Percentiles rank a stretch among this genome's conserved stretches.
These are phyloP conservation scores for Podospora anserina DNA, from an alignment of 495 filamentous ascomycete species.

Conservation along the genomic window DNA sequence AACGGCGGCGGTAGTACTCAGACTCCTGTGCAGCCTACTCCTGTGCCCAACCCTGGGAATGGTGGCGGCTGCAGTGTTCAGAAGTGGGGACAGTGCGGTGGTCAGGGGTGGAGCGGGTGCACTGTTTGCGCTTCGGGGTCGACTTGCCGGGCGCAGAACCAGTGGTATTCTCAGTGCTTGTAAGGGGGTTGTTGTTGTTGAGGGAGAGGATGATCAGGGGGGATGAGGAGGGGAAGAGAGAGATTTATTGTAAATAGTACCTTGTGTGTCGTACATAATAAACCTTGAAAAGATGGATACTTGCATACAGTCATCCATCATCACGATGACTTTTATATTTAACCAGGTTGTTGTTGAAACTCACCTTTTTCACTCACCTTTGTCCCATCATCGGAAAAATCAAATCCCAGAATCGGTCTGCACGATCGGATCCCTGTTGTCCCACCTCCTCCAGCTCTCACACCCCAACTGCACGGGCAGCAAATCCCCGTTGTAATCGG, in stretches of 20 bases:
- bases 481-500: background rate
- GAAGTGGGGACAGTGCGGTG: conserved; percentile 19
- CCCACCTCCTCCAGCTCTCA: background rate
- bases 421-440: background rate
- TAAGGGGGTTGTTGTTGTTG: conserved; percentile 17
- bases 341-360: background rate
- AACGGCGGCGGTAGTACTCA: background rate
- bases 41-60: conserved; percentile 2
- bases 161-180: conserved; percentile 49
- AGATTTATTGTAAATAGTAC: conserved; percentile 1
- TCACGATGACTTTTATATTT: background rate
- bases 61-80: conserved; percentile 8
- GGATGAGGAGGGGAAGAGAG: background rate
- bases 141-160: conserved; percentile 24
- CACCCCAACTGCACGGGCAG: background rate
- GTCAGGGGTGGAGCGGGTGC: conserved; percentile 18
- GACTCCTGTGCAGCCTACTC: background rate
- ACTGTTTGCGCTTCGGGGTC: conserved; percentile 19
- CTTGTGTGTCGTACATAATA: background rate
- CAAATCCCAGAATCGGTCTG: conserved; percentile 10
- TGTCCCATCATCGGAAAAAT: background rate
- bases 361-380: no score
- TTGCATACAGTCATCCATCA: background rate
- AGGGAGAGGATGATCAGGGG: background rate
- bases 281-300: background rate